These are phyloP conservation scores for Marasmius oreades DNA, from an alignment of 1,284 basidiomycete species.

Conservation along the genomic window DNA sequence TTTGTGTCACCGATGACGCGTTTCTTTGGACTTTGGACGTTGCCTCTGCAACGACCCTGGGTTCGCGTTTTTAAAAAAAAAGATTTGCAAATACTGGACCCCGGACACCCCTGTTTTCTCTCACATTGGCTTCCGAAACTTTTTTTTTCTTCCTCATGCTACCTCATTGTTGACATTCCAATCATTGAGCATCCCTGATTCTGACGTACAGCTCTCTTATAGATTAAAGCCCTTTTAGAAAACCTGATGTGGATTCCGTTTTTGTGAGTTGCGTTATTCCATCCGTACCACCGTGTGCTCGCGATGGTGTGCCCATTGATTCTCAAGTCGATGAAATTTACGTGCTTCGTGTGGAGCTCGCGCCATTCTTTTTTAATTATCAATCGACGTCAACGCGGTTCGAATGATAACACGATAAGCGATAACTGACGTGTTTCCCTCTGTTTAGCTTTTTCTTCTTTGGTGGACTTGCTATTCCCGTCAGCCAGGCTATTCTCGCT, in stretches of 20 bases:
- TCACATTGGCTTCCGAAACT: neutral
- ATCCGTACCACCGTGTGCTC: neutral
- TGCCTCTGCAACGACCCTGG: neutral
- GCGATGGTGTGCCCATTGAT: neutral
- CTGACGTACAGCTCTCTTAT: conserved; percentile 1
- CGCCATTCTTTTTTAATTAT: no score
- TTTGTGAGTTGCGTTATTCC: conserved; percentile 51
- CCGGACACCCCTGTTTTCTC: conserved; percentile 3
- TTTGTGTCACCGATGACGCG: neutral
- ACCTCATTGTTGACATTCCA: neutral
- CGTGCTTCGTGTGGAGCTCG: no score
- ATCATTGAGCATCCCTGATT: neutral
- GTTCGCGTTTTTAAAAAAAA: no score
- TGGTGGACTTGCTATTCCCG: conserved; percentile 70
- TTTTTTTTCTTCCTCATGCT: neutral
- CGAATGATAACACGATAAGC: neutral
- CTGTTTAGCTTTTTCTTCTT: conserved; percentile 76
- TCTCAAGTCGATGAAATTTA: no score
- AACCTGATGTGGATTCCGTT: conserved; percentile 80
- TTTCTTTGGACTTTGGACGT: neutral
- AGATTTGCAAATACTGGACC: conserved; percentile 6
- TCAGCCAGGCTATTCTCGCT: conserved; percentile 74
- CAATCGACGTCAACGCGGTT: no score
- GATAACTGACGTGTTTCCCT: neutral
- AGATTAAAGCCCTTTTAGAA: conserved; percentile 45